Evolutionary conservation across 2,329 filamentous ascomycete species (phyloP).

Genomic region (Apiospora marii): DNA sequence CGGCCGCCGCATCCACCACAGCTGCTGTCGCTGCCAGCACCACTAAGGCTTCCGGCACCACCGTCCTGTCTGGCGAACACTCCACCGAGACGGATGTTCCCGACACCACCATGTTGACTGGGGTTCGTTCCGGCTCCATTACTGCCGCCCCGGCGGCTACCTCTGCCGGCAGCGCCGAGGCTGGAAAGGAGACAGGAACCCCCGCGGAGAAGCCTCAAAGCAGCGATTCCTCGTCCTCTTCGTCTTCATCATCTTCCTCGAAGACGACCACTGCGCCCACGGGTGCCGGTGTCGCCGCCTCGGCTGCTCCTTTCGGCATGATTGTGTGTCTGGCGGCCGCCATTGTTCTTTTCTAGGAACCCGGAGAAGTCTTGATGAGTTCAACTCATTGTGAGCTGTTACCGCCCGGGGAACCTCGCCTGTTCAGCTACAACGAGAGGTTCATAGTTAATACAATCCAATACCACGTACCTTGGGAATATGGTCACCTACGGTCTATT

Average conservation of each 20-base stretch:
- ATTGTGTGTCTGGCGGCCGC: slow-evolving; percentile 17
- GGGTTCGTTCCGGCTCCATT: neutral
- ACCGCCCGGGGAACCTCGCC: neutral
- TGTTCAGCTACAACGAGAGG: neutral
- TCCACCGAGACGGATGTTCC: neutral
- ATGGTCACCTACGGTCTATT: neutral
- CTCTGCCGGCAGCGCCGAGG: slow-evolving; percentile 6
- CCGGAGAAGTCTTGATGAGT: neutral
- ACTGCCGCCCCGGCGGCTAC: neutral
- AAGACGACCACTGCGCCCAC: neutral
- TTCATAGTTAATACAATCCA: slow-evolving; percentile 12
- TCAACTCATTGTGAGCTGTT: neutral
- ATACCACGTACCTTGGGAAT: neutral
- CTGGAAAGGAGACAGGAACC: neutral
- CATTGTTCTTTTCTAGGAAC: slow-evolving; percentile 2
- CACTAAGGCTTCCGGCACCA: neutral
- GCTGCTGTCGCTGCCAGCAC: slow-evolving; percentile 12
- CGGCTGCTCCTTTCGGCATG: slow-evolving; percentile 23
- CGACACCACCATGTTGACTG: slow-evolving; percentile 11
- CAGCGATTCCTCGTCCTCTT: neutral
- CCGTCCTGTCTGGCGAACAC: neutral
- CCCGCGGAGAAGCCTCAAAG: neutral
- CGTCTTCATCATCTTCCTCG: neutral
- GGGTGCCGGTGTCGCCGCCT: slow-evolving; percentile 15
- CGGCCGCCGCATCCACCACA: neutral